Evolutionary conservation across 352 stramenopile genomes (phyloP).

Genomic region (Phytophthora cryptogea): DNA sequence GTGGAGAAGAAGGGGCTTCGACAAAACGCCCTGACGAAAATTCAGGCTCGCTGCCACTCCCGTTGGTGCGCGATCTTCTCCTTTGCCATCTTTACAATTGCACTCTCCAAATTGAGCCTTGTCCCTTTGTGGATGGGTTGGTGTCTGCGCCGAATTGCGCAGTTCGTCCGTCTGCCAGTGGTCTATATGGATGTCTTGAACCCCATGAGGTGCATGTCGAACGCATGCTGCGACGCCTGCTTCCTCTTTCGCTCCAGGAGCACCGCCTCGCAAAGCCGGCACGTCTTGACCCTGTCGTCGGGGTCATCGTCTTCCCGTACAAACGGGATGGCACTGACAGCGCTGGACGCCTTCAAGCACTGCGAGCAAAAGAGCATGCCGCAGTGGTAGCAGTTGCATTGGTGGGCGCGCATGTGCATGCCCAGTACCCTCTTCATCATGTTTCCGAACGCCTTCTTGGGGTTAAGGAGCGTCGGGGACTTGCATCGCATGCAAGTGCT

Average conservation of each 20-base stretch:
- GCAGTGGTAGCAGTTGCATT: constrained; percentile 87
- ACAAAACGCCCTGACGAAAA: constrained; percentile 20
- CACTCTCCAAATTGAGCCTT: constrained; percentile 25
- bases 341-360: constrained; percentile 60
- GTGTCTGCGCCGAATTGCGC: constrained; percentile 26
- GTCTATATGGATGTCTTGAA: constrained; percentile 41
- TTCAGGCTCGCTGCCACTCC: constrained; percentile 23
- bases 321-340: constrained; percentile 58
- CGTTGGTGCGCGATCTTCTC: constrained; percentile 28
- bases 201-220: constrained; percentile 65
- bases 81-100: constrained; percentile 27
- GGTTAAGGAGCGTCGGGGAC: constrained; percentile 42
- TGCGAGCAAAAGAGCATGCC: constrained; percentile 73
- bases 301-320: constrained; percentile 60
- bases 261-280: constrained; percentile 61
- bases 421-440: constrained; percentile 63
- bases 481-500: constrained; percentile 82
- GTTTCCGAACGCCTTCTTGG: constrained; percentile 56
- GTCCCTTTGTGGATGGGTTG: constrained; percentile 23
- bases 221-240: constrained; percentile 47
- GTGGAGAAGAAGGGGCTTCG: constrained; percentile 25
- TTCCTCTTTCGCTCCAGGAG: constrained; percentile 67
- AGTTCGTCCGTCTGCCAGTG: constrained; percentile 22
- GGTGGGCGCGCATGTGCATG: constrained; percentile 44
- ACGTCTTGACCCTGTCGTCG: constrained; percentile 58